Base-by-base conservation (phyloP, 305 asterid species). In the Andrographis paniculata region DNA sequence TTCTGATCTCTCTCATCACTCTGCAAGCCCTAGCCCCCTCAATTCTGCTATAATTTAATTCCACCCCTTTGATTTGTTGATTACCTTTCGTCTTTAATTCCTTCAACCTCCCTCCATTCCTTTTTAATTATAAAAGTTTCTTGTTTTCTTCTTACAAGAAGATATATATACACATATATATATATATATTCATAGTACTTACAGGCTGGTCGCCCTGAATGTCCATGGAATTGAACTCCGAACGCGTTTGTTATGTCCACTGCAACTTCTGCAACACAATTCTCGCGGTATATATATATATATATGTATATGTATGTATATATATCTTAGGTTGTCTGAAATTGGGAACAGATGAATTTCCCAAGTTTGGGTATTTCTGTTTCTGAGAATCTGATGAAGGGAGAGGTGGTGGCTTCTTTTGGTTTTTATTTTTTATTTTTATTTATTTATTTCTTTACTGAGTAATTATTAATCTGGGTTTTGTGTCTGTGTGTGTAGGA, bases 201-300 rank as follows among this genome's bases (percentile, higher is more conserved):
- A n/a, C n/a, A n/a, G n/a, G n/a, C n/a, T n/a, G n/a, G n/a, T 8
- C 8, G 30, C 30, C 8, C 30, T 8, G 67, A 68, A 75, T 77
- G 82, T 82, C 94, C 12, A 59, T 67, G 65, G 94, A 87, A 44
- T 55, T 72, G 64, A 52, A 76, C 59, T 58, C 88, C 28, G 96
- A 80, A 58, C 84, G 82, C 46, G 89, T 86, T 56, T 80, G 89
- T 70, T 86, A 82, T 65, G 92, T 86, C 38, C 78, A 76, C 64
- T 86, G 96, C 94, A 82, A 76, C 74, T 80, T 74, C 71, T 87
- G 94, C 93, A 80, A 70, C 87, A 87, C 93, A 45, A 67, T 70
- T 64, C 72, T 87, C n/a, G 96, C 94, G 96, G 96, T 87, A 85
- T 59, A 39, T 65, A 45, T 52, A 2, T 24, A 24, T 24, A 24